Percentiles rank a stretch among this genome's conserved stretches.
phyloP scores from a whole-genome alignment of 2,329 filamentous ascomycete species.

The Penicillium sp. region DNA sequence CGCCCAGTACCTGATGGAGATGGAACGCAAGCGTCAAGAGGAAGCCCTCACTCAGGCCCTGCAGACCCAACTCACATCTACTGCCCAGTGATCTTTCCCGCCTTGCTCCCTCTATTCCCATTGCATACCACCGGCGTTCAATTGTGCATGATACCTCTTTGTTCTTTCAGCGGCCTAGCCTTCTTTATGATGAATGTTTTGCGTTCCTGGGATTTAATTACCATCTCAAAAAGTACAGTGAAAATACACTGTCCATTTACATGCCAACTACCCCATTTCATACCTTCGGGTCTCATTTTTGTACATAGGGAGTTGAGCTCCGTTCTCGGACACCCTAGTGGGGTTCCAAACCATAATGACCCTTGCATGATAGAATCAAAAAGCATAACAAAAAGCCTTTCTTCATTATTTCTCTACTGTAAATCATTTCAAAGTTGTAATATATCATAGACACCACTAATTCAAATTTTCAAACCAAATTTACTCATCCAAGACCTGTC shows the following conservation, averaged over 20 bases:
- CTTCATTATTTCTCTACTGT: no score
- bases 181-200: constrained; percentile 8
- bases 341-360: constrained; percentile 25
- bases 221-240: constrained; percentile 2
- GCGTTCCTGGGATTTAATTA: background rate
- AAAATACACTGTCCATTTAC: constrained; percentile 2
- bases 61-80: constrained; percentile 35
- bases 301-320: constrained; percentile 21
- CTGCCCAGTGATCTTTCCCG: constrained; percentile 27
- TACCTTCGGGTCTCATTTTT: constrained; percentile 2
- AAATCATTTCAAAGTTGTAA: background rate
- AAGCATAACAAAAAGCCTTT: constrained; percentile 7
- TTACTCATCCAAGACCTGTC: no score
- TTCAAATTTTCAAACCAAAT: no score
- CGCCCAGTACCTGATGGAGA: constrained; percentile 77
- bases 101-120: constrained; percentile 8
- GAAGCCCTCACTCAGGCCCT: constrained; percentile 55
- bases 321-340: constrained; percentile 1
- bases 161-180: constrained; percentile 11
- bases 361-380: constrained; percentile 18
- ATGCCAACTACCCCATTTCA: constrained; percentile 11
- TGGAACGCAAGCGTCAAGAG: constrained; percentile 70
- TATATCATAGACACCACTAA: no score
- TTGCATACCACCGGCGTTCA: constrained; percentile 27
- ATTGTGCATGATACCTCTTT: constrained; percentile 24